Percentiles rank a stretch among this genome's conserved stretches.
These are phyloP conservation scores for Ambrosiella beaveri DNA, from an alignment of 2,329 filamentous ascomycete genomes.

Conservation along the genomic window DNA sequence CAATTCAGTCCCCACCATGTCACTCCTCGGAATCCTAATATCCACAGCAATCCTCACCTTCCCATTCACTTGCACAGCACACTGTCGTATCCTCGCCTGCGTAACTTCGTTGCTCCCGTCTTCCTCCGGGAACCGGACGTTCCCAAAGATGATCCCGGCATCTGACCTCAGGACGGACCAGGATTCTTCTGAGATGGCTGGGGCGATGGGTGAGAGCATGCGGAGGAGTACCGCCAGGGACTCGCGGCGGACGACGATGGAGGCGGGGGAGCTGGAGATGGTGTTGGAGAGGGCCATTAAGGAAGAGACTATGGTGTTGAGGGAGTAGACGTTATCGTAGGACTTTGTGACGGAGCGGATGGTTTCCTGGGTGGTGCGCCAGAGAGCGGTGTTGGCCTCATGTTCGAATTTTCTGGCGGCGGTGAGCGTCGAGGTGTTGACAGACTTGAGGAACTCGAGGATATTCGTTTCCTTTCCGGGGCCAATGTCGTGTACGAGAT, in stretches of 20 bases:
- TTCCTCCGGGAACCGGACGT: constrained; percentile 39
- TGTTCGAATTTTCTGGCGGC: constrained; percentile 18
- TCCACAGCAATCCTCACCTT: constrained; percentile 52
- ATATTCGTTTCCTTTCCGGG: not conserved
- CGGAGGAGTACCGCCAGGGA: constrained; percentile 42
- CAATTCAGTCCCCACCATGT: constrained; percentile 22
- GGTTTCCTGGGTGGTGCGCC: constrained; percentile 49
- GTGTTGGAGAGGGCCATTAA: constrained; percentile 67
- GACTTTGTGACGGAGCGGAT: constrained; percentile 50
- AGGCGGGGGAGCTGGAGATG: constrained; percentile 28
- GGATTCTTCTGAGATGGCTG: constrained; percentile 66
- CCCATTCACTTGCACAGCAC: constrained; percentile 66
- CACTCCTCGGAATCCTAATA: constrained; percentile 34
- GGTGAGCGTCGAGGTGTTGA: not conserved
- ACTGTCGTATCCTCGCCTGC: constrained; percentile 29
- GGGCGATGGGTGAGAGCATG: constrained; percentile 63
- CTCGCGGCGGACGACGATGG: constrained; percentile 28
- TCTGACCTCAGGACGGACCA: constrained; percentile 42
- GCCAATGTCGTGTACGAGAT: constrained; percentile 27
- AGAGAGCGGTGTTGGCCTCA: constrained; percentile 34
- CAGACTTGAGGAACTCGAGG: not conserved
- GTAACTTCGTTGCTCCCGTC: constrained; percentile 26
- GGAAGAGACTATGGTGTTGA: constrained; percentile 73
- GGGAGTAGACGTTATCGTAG: constrained; percentile 52
- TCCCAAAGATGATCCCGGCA: constrained; percentile 23